Conservation (phyloP, 345 rosid genomes). For the Passiflora organensis region DNA sequence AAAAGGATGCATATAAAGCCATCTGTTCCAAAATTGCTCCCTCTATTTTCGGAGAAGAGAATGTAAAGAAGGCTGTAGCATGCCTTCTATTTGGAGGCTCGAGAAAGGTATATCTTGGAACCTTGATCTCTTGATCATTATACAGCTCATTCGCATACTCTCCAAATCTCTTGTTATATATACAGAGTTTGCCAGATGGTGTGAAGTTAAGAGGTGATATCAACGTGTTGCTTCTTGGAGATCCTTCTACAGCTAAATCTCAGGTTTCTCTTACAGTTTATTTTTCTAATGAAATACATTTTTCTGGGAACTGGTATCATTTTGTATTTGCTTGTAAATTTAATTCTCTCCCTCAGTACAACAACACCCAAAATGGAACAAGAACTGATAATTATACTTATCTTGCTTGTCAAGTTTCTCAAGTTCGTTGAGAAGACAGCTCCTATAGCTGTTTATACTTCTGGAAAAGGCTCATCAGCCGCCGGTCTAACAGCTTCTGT, state of each 20-base stretch:
- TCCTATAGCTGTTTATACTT: constrained; percentile 93
- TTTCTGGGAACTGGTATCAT: background rate
- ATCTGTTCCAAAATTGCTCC: constrained; percentile 86
- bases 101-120: constrained; percentile 51
- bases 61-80: constrained; percentile 85
- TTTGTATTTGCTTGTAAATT: background rate
- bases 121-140: background rate
- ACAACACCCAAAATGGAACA: background rate
- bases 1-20: constrained; percentile 46
- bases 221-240: constrained; percentile 88
- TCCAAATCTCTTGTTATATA: background rate
- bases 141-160: constrained; percentile 7
- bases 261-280: constrained; percentile 44
- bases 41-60: constrained; percentile 87
- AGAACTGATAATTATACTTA: constrained; percentile 21
- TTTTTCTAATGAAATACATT: background rate
- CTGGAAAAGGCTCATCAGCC: constrained; percentile 97
- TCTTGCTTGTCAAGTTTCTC: constrained; percentile 52
- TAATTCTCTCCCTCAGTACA: background rate
- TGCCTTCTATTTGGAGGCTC: constrained; percentile 97
- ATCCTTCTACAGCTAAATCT: constrained; percentile 97
- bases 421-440: constrained; percentile 98
- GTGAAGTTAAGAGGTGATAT: constrained; percentile 94
- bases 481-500: constrained; percentile 99
- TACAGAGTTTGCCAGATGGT: constrained; percentile 83